Conservation (phyloP, 208 protist species). For the Trypanosomatidae sp. region DNA sequence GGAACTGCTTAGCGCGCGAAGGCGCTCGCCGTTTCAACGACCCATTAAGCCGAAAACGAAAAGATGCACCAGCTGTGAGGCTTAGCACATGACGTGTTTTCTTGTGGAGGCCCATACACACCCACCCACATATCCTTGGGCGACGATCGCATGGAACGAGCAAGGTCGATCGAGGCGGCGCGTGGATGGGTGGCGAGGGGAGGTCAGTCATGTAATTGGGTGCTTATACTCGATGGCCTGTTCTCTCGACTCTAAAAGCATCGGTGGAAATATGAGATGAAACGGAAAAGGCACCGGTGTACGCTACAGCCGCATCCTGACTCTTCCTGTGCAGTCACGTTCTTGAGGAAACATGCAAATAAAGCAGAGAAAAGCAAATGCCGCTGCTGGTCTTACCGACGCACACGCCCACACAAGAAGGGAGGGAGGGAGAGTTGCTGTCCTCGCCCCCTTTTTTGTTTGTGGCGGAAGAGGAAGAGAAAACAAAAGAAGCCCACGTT, state of each 20-base stretch:
- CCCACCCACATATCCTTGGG: background rate
- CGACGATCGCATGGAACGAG: background rate
- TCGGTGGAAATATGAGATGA: background rate
- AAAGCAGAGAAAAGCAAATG: background rate
- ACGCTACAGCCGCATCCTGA: background rate
- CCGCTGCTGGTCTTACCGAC: background rate
- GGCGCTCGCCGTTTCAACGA: background rate
- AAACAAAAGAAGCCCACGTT: background rate
- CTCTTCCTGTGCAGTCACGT: background rate
- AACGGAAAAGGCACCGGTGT: background rate
- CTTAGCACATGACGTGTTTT: background rate
- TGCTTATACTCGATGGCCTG: background rate
- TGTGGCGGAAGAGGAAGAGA: background rate
- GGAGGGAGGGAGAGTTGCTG: background rate
- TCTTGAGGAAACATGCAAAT: background rate
- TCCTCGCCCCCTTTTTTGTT: background rate
- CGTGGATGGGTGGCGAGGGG: background rate
- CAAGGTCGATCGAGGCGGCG: background rate
- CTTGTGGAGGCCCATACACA: background rate
- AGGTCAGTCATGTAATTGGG: background rate
- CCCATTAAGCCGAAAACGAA: background rate
- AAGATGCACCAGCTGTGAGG: background rate
- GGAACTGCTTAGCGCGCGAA: background rate
- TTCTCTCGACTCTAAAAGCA: background rate
- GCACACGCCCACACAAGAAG: background rate